phyloP scores from a whole-genome alignment of 108 stramenopile genomes.

The Nannochloropsis salina region DNA sequence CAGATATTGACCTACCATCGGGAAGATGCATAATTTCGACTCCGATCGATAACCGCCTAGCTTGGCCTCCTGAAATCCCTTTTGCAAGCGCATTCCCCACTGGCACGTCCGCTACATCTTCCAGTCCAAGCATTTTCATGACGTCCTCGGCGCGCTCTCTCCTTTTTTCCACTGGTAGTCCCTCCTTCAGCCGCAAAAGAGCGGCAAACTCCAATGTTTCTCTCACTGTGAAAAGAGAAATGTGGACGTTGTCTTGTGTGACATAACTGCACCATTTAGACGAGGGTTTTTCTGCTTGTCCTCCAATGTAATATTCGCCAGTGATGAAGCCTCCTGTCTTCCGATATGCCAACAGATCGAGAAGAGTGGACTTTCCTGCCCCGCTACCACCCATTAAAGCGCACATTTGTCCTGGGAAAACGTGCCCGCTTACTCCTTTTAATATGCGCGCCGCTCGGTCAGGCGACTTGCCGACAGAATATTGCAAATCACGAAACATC shows the following conservation, averaged over 20 bases:
- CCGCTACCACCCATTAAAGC: constrained; percentile 45
- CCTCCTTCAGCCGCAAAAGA: constrained; percentile 26
- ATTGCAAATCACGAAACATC: not conserved
- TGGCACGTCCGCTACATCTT: constrained; percentile 55
- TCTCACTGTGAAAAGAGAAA: constrained; percentile 69
- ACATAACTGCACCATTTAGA: constrained; percentile 56
- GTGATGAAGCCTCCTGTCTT: constrained; percentile 38
- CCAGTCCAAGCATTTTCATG: constrained; percentile 68
- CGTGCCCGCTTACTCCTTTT: constrained; percentile 19
- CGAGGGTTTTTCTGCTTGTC: not conserved
- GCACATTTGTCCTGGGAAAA: constrained; percentile 24
- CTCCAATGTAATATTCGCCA: constrained; percentile 34
- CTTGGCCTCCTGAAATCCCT: constrained; percentile 62
- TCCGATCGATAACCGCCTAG: not conserved
- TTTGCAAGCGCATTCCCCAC: constrained; percentile 64
- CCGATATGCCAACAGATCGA: constrained; percentile 46
- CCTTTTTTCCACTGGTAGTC: constrained; percentile 9
- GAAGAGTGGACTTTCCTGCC: constrained; percentile 51
- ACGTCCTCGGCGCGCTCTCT: constrained; percentile 66
- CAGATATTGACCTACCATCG: constrained; percentile 13
- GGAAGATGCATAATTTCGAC: constrained; percentile 21
- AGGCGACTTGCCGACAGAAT: constrained; percentile 1
- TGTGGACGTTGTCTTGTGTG: constrained; percentile 81
- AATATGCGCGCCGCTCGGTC: constrained; percentile 4
- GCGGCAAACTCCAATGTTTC: constrained; percentile 72